Evolutionary conservation across 2,329 filamentous ascomycete genomes (phyloP), one percentile per base, ranked within the genome.

Genomic region (Fusarium compactum): DNA sequence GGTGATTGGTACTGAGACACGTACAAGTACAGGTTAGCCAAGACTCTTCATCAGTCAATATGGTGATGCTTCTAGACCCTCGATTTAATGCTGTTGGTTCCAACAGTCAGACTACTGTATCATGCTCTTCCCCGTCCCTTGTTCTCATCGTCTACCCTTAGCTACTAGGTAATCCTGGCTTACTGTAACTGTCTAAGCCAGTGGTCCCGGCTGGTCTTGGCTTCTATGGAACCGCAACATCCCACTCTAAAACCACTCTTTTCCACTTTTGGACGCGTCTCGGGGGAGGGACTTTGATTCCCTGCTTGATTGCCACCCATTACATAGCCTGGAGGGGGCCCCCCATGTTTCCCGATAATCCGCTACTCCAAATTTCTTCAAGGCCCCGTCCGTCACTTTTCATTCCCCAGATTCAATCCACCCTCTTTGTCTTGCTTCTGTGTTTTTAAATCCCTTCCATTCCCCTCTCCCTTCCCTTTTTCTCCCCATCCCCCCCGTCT

Each of bases 311-410:
- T 67, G 66, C 71, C 62, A 66, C 62, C 58, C 34, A 51, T 34
- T 51, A 34, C 30, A 51, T 34, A n/a, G 48, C 48, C 48, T 51
- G 22, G 32, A 18, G 30, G 50, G 53, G 18, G 24, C 41, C 44
- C 27, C 50, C 59, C 58, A 63, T 47, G 61, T 57, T 34, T 51
- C 43, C 30, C 43, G 55, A 27, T 16, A 51, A 27, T 58, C 8
- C 24, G 29, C 59, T 66, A 66, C 62, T 61, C 62, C 55, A 66
- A 66, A 66, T 66, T 58, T 66, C 62, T 66, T 66, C 62, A 45
- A 54, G 45, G 62, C 51, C 51, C 50, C 48, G 48, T 52, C 50
- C 50, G 34, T 52, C 34, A 52, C 27, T 52, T 55, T 55, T 55
- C 29, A 34, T 66, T 66, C 63, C 63, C 63, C 63, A 55, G 63